These are phyloP conservation scores for Conticribra weissflogii DNA, from an alignment of 108 stramenopile genomes.

Conservation along the genomic window DNA sequence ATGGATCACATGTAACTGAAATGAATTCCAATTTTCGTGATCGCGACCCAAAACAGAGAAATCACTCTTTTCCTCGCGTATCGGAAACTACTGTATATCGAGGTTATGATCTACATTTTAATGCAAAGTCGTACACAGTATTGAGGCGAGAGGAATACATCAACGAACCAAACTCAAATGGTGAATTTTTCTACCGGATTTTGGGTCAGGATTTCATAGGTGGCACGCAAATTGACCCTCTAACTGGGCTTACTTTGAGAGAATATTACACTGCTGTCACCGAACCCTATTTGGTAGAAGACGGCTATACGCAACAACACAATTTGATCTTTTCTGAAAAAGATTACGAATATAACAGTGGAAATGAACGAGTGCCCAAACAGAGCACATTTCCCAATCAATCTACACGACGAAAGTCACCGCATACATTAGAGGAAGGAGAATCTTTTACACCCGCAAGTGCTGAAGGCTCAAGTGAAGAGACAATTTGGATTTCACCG, in stretches of 20 bases:
- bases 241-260: slow-evolving; percentile 50
- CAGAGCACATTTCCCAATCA: slow-evolving; percentile 18
- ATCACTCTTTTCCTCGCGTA: slow-evolving; percentile 26
- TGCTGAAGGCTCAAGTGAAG: neutral
- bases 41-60: slow-evolving; percentile 6
- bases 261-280: slow-evolving; percentile 60
- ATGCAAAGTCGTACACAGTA: slow-evolving; percentile 41
- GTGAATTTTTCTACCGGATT: slow-evolving; percentile 48
- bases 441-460: slow-evolving; percentile 28
- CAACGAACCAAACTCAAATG: slow-evolving; percentile 9
- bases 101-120: slow-evolving; percentile 32
- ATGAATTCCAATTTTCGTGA: neutral
- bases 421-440: slow-evolving; percentile 39
- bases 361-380: slow-evolving; percentile 11
- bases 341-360: no score
- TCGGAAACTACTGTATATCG: slow-evolving; percentile 42
- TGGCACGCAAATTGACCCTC: slow-evolving; percentile 60
- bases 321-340: no score
- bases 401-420: slow-evolving; percentile 37
- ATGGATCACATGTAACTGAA: no score
- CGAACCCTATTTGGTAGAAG: slow-evolving; percentile 65
- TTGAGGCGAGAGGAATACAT: slow-evolving; percentile 44
- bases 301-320: slow-evolving; percentile 50
- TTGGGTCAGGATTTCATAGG: slow-evolving; percentile 50
- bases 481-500: slow-evolving; percentile 46